phyloP scores from a whole-genome alignment of 2,329 filamentous ascomycete genomes.

The Colletotrichum eleusines region DNA sequence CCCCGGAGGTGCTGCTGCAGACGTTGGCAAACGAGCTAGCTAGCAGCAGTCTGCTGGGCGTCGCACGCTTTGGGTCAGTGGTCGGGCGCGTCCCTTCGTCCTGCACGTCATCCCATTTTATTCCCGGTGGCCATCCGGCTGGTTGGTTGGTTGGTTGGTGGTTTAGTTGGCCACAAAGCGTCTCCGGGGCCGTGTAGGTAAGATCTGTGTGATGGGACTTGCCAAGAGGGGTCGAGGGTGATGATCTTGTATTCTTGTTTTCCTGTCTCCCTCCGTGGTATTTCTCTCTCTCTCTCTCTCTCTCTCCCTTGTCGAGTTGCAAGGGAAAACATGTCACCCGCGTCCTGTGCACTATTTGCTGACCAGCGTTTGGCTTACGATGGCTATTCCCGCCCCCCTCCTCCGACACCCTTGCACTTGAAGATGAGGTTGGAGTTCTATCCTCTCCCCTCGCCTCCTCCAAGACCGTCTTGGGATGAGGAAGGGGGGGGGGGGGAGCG shows the following conservation, averaged over 20 bases:
- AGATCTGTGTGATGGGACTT: no score
- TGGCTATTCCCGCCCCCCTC: neutral
- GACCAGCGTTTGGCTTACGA: neutral
- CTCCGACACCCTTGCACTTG: neutral
- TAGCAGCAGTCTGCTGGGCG: neutral
- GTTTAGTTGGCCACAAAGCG: neutral
- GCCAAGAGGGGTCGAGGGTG: neutral
- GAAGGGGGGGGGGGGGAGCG: neutral
- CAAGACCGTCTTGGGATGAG: neutral
- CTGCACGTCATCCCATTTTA: constrained; percentile 39
- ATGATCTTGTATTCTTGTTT: neutral
- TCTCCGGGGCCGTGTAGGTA: neutral
- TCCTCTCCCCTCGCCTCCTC: neutral
- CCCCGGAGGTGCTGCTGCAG: neutral
- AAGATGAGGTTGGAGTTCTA: neutral
- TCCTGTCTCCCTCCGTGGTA: no score
- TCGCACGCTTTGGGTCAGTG: neutral
- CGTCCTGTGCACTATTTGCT: neutral
- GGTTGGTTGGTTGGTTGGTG: neutral
- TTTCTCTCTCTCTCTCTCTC: neutral
- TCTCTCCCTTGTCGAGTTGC: neutral
- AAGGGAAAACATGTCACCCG: neutral
- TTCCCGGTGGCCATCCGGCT: neutral
- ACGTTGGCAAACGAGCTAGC: neutral
- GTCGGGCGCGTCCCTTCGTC: neutral